These are phyloP conservation scores for Aschersonia sp. DNA, from an alignment of 2,329 filamentous ascomycete genomes.

Conservation along the genomic window DNA sequence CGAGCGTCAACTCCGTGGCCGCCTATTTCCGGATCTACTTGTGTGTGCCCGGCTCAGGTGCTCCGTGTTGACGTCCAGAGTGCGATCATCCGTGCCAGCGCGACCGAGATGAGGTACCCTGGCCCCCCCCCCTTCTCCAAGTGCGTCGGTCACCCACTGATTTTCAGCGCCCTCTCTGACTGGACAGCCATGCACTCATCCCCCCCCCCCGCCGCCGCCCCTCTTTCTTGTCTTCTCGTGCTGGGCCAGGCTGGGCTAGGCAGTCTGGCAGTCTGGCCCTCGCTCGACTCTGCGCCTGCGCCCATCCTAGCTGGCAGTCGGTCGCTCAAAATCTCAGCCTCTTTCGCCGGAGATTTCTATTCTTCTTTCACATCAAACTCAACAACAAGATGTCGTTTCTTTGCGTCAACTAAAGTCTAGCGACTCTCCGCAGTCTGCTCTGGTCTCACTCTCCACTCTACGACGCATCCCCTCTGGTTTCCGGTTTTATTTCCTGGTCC, in stretches of 20 bases:
- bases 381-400: conserved; percentile 39
- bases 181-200: neutral
- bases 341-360: conserved; percentile 2
- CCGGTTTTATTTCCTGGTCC: conserved; percentile 5
- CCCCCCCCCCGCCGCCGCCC: neutral
- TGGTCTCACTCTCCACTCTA: conserved; percentile 22
- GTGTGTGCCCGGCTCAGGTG: too few species aligned
- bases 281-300: neutral
- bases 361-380: conserved; percentile 32
- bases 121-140: neutral
- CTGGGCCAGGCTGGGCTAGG: neutral
- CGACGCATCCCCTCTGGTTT: conserved; percentile 16
- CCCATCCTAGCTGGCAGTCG: neutral
- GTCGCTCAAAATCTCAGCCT: conserved; percentile 16
- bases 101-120: neutral
- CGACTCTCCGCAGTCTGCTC: conserved; percentile 43
- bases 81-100: neutral
- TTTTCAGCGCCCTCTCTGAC: neutral
- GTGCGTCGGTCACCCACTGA: neutral
- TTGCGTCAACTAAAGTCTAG: conserved; percentile 35
- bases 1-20: too few species aligned
- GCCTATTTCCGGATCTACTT: too few species aligned
- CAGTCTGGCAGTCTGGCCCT: neutral
- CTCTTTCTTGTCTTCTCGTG: neutral
- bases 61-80: neutral